Conservation (phyloP, 108 stramenopile species). For the Nannochloropsis gaditana region DNA sequence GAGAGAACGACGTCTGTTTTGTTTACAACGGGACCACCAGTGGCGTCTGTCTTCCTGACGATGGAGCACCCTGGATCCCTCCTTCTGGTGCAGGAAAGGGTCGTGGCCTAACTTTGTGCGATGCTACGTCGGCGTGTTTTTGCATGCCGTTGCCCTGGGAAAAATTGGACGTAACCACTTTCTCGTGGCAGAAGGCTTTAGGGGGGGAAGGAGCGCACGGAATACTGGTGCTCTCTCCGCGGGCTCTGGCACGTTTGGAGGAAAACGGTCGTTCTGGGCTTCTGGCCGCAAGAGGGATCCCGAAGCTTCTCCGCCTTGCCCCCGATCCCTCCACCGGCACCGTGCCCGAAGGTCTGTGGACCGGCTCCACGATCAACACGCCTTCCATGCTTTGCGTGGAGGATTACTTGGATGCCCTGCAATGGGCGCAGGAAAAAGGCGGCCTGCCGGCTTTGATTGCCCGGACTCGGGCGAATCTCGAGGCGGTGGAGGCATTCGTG, state of each 20-base stretch:
- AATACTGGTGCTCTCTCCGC: slow-evolving; percentile 85
- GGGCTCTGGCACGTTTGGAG: slow-evolving; percentile 95
- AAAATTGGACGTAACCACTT: slow-evolving; percentile 97
- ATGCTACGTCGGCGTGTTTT: slow-evolving; percentile 97
- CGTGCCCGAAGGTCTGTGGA: slow-evolving; percentile 82
- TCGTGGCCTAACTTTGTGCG: slow-evolving; percentile 84
- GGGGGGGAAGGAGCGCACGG: slow-evolving; percentile 99
- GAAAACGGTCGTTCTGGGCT: slow-evolving; percentile 54
- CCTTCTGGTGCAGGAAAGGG: not conserved
- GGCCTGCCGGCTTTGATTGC: slow-evolving; percentile 84
- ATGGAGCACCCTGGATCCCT: not conserved
- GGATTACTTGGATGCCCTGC: slow-evolving; percentile 97
- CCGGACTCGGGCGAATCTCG: slow-evolving; percentile 69
- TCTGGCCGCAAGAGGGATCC: slow-evolving; percentile 59
- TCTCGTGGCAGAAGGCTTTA: slow-evolving; percentile 99
- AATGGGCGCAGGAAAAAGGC: slow-evolving; percentile 85
- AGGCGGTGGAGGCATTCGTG: slow-evolving; percentile 83
- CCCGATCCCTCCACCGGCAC: slow-evolving; percentile 79
- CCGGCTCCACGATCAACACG: slow-evolving; percentile 99
- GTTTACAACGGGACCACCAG: slow-evolving; percentile 98
- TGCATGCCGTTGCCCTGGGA: slow-evolving; percentile 98
- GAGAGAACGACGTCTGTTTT: slow-evolving; percentile 91
- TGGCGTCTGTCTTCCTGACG: slow-evolving; percentile 67
- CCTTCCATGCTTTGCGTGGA: slow-evolving; percentile 98
- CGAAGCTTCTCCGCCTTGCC: slow-evolving; percentile 95